Evolutionary conservation across 129 eudicot species (phyloP), one percentile per base, ranked within the genome.

Genomic region (Ambrosia trifida): DNA sequence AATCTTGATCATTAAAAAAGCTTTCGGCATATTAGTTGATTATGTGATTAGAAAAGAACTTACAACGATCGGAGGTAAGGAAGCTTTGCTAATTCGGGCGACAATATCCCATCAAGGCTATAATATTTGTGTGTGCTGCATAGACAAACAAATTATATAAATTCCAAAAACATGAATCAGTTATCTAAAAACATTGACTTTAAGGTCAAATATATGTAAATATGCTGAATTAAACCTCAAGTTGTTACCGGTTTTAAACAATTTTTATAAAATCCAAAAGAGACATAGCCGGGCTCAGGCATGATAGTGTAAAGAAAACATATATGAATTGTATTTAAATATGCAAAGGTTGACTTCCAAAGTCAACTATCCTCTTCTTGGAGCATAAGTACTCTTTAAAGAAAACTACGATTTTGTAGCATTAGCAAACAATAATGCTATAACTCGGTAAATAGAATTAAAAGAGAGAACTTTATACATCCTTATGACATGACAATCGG

Each of bases 81-180:
- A 43, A 92, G 95, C 70, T 82, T 85, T 61, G 77, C 83, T 36
- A 89, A 75, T 38, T 83, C 87, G 11, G 88, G 84, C 45, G 98
- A 95, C 58, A 92, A 95, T 67, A 86, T 41, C 13, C 98, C 98
- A 30, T 95, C 88, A 75, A 92, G 96, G 78, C 77, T 86, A 58
- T 73, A 83, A 76, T 83, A 73, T 77, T 92, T 92, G 47, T 83
- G 79, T n/a, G 79, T 79, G 33, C 98, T 92, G 86, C 86, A 88
- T 58, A 24, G 3, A 64, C n/a, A n/a, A 43, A 74, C 18, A 41
- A 33, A 49, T 33, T 4, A 62, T 60, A 59, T 44, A 51, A 76
- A 66, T 41, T 49, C 40, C 58, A 46, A 69, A 14, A 40, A 64
- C n/a, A 40, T 28, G 33, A 61, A 47, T 43, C 40, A 31, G 11